A percentile compares a stretch with the other conserved stretches of the same genome.
These are phyloP conservation scores for Nitzschia putrida DNA, from an alignment of 108 stramenopile genomes.

Conservation along the genomic window DNA sequence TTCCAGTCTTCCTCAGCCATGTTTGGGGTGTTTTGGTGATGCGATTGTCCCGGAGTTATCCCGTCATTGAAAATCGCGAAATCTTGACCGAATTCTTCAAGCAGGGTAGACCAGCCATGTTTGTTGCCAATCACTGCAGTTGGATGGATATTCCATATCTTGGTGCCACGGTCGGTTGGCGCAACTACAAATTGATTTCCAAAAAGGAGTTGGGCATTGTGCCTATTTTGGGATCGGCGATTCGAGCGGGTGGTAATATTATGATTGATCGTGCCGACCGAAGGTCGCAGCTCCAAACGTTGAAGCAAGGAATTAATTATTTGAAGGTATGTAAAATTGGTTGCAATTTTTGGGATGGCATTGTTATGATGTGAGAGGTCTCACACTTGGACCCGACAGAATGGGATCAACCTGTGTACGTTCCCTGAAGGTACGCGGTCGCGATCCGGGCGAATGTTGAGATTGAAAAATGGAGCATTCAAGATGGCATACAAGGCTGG, in stretches of 20 bases:
- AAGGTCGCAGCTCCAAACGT: conserved; percentile 69
- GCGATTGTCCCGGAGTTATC: conserved; percentile 62
- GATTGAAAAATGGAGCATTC: conserved; percentile 88
- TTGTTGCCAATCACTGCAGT: conserved; percentile 88
- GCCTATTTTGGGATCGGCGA: conserved; percentile 80
- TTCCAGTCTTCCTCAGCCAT: conserved; percentile 76
- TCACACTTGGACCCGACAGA: conserved; percentile 30
- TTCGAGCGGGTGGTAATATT: conserved; percentile 69
- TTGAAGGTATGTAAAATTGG: conserved; percentile 53
- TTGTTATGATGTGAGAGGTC: neutral
- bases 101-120: conserved; percentile 73
- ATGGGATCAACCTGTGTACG: conserved; percentile 80
- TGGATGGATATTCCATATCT: conserved; percentile 93
- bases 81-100: conserved; percentile 63
- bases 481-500: conserved; percentile 89
- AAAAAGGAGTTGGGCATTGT: conserved; percentile 86
- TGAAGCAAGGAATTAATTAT: conserved; percentile 83
- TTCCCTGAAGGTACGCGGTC: conserved; percentile 90
- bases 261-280: conserved; percentile 77
- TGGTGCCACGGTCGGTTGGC: conserved; percentile 84
- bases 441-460: conserved; percentile 64
- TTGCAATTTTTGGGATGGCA: neutral
- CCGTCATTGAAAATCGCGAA: conserved; percentile 58
- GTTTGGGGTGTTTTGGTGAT: conserved; percentile 78
- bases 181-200: conserved; percentile 89